phyloP scores from a whole-genome alignment of 257 asterid species.

The Perilla frutescens region DNA sequence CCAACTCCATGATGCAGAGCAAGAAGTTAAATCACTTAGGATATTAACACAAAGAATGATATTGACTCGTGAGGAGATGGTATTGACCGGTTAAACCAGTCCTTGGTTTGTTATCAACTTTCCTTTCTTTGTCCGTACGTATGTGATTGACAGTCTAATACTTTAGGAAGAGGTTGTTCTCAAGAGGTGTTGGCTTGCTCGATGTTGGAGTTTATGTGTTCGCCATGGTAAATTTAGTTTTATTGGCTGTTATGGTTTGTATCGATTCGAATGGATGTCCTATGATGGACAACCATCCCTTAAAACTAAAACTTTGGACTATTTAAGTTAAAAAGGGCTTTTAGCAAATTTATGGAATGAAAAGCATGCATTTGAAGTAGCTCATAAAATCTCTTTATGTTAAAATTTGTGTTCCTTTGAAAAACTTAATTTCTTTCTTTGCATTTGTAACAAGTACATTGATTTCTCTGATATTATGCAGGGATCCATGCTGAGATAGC shows the following conservation, averaged over 20 bases:
- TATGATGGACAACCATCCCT: no score
- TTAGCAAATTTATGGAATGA: not conserved
- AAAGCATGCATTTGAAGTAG: not conserved
- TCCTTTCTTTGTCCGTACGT: constrained; percentile 40
- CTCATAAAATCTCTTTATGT: not conserved
- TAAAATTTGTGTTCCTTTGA: not conserved
- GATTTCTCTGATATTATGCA: constrained; percentile 36
- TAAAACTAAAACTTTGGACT: no score
- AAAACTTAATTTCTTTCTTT: not conserved
- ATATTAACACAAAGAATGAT: constrained; percentile 71
- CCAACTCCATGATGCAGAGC: constrained; percentile 57
- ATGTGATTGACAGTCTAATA: constrained; percentile 51
- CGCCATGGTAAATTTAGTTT: constrained; percentile 55
- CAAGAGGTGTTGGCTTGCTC: constrained; percentile 96
- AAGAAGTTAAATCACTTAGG: constrained; percentile 64
- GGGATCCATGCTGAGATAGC: constrained; percentile 88
- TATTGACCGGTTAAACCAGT: constrained; percentile 41
- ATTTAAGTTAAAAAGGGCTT: no score
- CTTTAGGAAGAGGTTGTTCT: constrained; percentile 91
- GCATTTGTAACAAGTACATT: no score
- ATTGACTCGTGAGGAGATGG: constrained; percentile 84
- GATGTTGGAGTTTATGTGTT: constrained; percentile 80
- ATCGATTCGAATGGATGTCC: not conserved
- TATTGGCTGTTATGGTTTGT: not conserved
- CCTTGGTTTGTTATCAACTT: constrained; percentile 12